Percentiles rank a stretch among this genome's conserved stretches.
phyloP scores from a whole-genome alignment of 2,329 filamentous ascomycete genomes.

The Colletotrichum tropicale region DNA sequence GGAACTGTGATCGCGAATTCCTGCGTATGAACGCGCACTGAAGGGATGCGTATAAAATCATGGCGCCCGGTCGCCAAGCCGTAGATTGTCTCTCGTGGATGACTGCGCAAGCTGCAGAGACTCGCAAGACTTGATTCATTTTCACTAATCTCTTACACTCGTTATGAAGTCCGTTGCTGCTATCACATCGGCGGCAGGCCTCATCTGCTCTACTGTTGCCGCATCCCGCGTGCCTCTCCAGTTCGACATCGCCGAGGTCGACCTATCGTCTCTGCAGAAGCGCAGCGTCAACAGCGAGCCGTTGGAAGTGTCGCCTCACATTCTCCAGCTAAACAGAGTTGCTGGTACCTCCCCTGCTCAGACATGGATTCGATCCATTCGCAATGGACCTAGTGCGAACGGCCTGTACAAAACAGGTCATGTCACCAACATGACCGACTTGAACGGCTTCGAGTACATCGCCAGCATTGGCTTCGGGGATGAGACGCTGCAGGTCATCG shows the following conservation, averaged over 20 bases:
- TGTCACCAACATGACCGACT: neutral
- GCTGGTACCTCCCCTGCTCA: neutral
- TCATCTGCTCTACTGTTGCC: neutral
- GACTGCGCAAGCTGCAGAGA: neutral
- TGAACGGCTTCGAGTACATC: neutral
- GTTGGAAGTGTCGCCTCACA: neutral
- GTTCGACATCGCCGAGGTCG: neutral
- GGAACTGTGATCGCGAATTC: neutral
- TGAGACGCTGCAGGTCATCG: constrained; percentile 37
- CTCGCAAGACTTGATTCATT: neutral
- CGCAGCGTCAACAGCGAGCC: neutral
- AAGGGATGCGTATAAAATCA: neutral
- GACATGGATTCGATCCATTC: neutral
- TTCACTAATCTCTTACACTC: neutral
- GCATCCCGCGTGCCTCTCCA: neutral
- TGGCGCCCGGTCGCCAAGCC: neutral
- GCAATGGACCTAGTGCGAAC: neutral
- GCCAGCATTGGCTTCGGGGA: constrained; percentile 30
- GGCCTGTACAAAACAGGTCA: neutral
- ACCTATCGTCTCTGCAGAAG: neutral
- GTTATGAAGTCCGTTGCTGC: neutral
- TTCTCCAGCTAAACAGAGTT: neutral
- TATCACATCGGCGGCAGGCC: neutral
- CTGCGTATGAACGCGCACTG: accelerated
- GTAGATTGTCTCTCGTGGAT: neutral